Evolutionary conservation across 768 basidiomycete genomes (phyloP), one percentile per base, ranked within the genome.

Genomic region (Suillus decipiens): DNA sequence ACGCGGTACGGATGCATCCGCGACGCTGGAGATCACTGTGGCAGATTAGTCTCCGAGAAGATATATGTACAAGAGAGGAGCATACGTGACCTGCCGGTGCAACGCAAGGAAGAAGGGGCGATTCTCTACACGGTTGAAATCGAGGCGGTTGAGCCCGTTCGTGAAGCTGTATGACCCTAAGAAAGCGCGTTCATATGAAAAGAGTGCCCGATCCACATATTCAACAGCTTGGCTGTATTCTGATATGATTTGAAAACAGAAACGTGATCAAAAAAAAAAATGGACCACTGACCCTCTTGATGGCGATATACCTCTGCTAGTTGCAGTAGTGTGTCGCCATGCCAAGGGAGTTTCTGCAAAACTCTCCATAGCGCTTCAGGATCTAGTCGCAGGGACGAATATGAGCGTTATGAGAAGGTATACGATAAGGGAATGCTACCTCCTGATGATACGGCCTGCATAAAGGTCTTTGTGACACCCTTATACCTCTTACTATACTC

Each of bases 121-220:
- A 68, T 96, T 98, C 75, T 98, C 96, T 12, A 97, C 91, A 14
- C 78, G 82, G 66, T 93, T 88, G 72, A 98, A 99, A 70, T 96
- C 94, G 2, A 99, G 84, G 12, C 96, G 84, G 64, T 90, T 91
- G 2, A 82, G 76, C 9, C 96, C 96, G 41, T 78, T 86, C 1
- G 93, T 88, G 75, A 97, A 89, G 67, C 84, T 93, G 80, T 96
- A 96, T 0, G 89, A 80, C 2, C 95, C 93, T 17, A 94, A 83
- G 67, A 98, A 92, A 12, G 92, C 87, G 14, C 95, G 86, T 70
- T 98, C 96, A 65, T 96, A 97, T 0, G 95, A 88, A 77, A 96
- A 98, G 17, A 99, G 74, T 0, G 96, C 92, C n/a, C 95, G 86
- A 61, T 94, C 91, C n/a, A 95, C 86, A 69, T 87, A 93, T 64